A percentile compares a stretch with the other conserved stretches of the same genome.
phyloP scores from a whole-genome alignment of 2,329 filamentous ascomycete species.

The Akanthomyces lecanii region DNA sequence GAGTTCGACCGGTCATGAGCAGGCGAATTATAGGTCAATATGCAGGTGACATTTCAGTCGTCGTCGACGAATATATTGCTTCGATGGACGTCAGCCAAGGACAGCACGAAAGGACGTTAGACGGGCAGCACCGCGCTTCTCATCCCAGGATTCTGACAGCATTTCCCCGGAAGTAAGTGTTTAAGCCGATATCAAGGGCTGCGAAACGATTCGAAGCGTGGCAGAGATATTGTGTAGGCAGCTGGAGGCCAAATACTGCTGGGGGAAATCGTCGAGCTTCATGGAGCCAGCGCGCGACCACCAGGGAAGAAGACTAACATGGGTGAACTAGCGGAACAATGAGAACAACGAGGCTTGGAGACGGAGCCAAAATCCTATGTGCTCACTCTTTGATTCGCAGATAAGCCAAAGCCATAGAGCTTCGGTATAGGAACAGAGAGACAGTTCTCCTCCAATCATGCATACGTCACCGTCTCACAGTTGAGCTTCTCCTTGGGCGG shows the following conservation, averaged over 20 bases:
- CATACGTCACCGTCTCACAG: slow-evolving; percentile 36
- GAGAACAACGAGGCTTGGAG: not conserved
- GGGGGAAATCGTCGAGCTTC: not conserved
- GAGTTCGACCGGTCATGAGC: slow-evolving; percentile 28
- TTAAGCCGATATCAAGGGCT: not conserved
- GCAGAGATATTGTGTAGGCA: not conserved
- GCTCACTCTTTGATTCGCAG: slow-evolving; percentile 13
- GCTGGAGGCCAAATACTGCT: not conserved
- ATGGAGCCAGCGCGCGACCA: not conserved
- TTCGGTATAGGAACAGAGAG: slow-evolving; percentile 32
- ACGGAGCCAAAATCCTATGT: too few species aligned
- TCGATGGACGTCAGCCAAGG: slow-evolving; percentile 36
- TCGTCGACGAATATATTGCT: slow-evolving; percentile 37
- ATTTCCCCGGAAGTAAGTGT: slow-evolving; percentile 12
- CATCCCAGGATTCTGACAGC: slow-evolving; percentile 22
- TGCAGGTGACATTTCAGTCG: slow-evolving; percentile 29
- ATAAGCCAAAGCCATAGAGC: slow-evolving; percentile 20
- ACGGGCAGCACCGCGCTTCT: slow-evolving; percentile 3
- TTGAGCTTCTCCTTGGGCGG: slow-evolving; percentile 35
- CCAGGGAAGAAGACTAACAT: not conserved
- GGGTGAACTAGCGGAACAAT: not conserved
- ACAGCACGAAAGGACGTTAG: slow-evolving; percentile 30
- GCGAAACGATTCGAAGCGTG: not conserved
- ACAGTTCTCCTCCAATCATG: slow-evolving; percentile 36
- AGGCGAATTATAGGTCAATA: slow-evolving; percentile 35